phyloP scores from a whole-genome alignment of 805 yeast species.

The Yarrowia sp. region DNA sequence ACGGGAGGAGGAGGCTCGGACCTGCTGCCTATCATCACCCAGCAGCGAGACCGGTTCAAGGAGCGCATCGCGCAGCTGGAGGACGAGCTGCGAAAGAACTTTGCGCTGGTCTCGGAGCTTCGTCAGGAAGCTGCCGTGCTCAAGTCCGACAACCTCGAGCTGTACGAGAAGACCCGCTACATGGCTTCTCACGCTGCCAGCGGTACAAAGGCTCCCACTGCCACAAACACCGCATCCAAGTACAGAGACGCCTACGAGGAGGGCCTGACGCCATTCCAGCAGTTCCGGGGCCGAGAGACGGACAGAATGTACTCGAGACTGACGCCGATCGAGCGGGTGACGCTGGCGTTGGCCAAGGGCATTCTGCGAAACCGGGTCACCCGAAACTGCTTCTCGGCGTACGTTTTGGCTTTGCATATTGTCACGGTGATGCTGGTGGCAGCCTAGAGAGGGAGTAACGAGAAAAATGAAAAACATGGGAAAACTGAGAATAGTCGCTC shows the following conservation, averaged over 20 bases:
- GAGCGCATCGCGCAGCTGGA: constrained; percentile 80
- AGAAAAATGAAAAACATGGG: too few relatives aligned
- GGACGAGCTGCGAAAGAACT: constrained; percentile 66
- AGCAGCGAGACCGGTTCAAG: constrained; percentile 92
- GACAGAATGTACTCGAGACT: constrained; percentile 69
- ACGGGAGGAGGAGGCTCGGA: constrained; percentile 40
- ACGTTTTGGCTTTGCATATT: constrained; percentile 69
- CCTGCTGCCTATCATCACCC: constrained; percentile 81
- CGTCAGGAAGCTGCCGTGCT: constrained; percentile 61
- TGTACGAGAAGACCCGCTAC: constrained; percentile 64
- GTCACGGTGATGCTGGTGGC: constrained; percentile 54
- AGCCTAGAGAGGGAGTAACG: neutral
- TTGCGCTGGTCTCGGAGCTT: constrained; percentile 53
- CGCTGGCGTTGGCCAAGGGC: constrained; percentile 66
- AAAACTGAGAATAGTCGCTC: too few relatives aligned
- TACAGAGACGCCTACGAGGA: constrained; percentile 69
- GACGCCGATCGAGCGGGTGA: constrained; percentile 76
- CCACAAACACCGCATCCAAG: constrained; percentile 35
- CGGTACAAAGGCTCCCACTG: constrained; percentile 27
- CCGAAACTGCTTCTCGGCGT: constrained; percentile 67
- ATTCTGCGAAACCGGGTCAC: constrained; percentile 73
- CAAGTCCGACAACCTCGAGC: constrained; percentile 70
- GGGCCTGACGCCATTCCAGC: constrained; percentile 77
- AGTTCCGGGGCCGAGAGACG: constrained; percentile 72
- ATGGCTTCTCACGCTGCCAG: constrained; percentile 31